phyloP scores from a whole-genome alignment of 2,329 filamentous ascomycete genomes.

The Ophiostoma ulmi region DNA sequence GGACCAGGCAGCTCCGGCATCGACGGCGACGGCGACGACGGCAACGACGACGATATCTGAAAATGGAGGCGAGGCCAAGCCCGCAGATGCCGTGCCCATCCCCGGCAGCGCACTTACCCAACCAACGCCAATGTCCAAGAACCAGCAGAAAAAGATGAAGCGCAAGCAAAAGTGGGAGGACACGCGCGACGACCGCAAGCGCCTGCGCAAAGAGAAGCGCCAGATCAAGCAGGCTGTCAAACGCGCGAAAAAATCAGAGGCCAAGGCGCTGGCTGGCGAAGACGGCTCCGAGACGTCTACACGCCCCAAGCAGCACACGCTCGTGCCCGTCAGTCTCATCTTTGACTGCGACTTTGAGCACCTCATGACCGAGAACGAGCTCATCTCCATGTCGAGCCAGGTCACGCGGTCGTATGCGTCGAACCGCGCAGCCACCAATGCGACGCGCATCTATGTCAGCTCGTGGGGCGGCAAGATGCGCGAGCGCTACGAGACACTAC shows the following conservation, averaged over 20 bases:
- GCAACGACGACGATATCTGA: slow-evolving; percentile 19
- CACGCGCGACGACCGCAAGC: slow-evolving; percentile 54
- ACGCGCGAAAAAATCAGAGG: slow-evolving; percentile 46
- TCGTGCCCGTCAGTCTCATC: slow-evolving; percentile 68
- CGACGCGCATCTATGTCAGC: slow-evolving; percentile 68
- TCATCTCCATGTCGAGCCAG: slow-evolving; percentile 75
- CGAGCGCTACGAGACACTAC: slow-evolving; percentile 66
- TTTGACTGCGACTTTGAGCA: slow-evolving; percentile 90
- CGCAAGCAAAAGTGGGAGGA: slow-evolving; percentile 72
- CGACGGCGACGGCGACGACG: slow-evolving; percentile 31
- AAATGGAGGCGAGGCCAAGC: not conserved
- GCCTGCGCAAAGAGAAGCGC: slow-evolving; percentile 51
- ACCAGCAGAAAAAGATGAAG: slow-evolving; percentile 75
- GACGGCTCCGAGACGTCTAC: slow-evolving; percentile 30
- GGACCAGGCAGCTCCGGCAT: not conserved
- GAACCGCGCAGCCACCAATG: slow-evolving; percentile 64
- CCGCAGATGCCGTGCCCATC: slow-evolving; percentile 15
- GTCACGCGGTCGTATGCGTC: slow-evolving; percentile 86
- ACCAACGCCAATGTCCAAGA: slow-evolving; percentile 58
- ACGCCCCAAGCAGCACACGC: slow-evolving; percentile 28
- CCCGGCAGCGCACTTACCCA: slow-evolving; percentile 36
- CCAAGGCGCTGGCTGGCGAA: slow-evolving; percentile 36
- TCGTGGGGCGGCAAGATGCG: slow-evolving; percentile 72
- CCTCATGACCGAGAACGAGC: slow-evolving; percentile 81
- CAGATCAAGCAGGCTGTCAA: slow-evolving; percentile 45